Conservation (phyloP, 2,329 filamentous ascomycete genomes). For the Byssochlamys sp. region DNA sequence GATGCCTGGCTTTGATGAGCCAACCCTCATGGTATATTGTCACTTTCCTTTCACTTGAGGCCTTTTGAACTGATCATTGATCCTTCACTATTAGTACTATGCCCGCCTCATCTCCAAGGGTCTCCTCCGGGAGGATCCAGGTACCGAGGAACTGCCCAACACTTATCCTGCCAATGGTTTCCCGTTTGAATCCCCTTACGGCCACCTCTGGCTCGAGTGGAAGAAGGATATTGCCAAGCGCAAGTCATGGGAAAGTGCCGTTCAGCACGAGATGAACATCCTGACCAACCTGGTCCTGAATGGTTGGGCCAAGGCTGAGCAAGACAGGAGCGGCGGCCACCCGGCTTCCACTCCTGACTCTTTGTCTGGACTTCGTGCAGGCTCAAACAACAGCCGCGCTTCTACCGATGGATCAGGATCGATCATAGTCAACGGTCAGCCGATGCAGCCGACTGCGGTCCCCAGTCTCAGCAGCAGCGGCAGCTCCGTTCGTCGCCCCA, state of each 20-base stretch:
- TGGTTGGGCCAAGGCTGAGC: slow-evolving; percentile 11
- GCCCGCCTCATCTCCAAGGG: slow-evolving; percentile 16
- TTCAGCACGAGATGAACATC: slow-evolving; percentile 14
- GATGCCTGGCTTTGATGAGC: slow-evolving; percentile 12
- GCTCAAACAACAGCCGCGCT: background rate
- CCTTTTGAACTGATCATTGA: background rate
- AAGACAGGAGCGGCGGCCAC: slow-evolving; percentile 1
- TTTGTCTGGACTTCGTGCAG: background rate
- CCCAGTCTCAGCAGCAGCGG: background rate
- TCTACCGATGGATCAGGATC: background rate
- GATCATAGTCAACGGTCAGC: background rate
- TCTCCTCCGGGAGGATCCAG: background rate
- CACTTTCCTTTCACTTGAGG: background rate
- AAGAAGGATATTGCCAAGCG: slow-evolving; percentile 7
- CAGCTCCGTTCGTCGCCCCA: background rate
- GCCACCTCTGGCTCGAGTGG: slow-evolving; percentile 22
- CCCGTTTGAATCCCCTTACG: slow-evolving; percentile 17
- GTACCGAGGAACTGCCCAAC: slow-evolving; percentile 9
- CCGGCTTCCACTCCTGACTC: background rate
- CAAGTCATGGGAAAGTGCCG: slow-evolving; percentile 14
- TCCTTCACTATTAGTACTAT: slow-evolving; percentile 14
- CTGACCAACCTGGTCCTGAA: slow-evolving; percentile 13
- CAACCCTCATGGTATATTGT: slow-evolving; percentile 18
- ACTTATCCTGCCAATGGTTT: slow-evolving; percentile 10
- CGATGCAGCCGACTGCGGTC: background rate